phyloP scores from a whole-genome alignment of 495 filamentous ascomycete genomes.

The Neurospora hispaniola region DNA sequence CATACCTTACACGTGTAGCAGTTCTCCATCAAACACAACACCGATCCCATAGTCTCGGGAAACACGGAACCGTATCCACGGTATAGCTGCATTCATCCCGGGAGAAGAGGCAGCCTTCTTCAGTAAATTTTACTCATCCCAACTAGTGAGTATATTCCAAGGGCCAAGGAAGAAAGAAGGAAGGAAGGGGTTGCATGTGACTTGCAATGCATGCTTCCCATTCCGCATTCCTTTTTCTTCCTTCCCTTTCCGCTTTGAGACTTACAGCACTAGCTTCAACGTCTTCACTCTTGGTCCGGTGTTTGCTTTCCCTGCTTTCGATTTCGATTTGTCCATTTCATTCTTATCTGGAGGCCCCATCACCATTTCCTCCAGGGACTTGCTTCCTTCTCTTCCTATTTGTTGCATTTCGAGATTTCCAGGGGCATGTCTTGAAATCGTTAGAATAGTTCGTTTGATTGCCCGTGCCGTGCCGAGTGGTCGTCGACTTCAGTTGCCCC shows the following conservation, averaged over 20 bases:
- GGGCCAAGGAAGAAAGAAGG: too few species aligned
- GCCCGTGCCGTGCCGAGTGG: background rate
- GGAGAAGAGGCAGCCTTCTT: background rate
- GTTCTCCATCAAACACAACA: background rate
- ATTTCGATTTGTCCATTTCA: background rate
- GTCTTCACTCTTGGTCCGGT: background rate
- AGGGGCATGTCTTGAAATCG: background rate
- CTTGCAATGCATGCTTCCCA: background rate
- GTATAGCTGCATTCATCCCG: background rate
- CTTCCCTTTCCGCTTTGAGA: constrained; percentile 1
- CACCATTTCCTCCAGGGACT: background rate
- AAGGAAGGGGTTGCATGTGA: background rate
- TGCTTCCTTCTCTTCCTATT: background rate
- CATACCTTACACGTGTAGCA: background rate
- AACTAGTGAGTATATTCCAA: too few species aligned
- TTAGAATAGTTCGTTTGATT: background rate
- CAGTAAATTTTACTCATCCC: too few species aligned
- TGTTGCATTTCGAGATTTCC: background rate
- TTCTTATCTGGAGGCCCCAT: background rate
- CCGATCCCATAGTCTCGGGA: constrained; percentile 14
- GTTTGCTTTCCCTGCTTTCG: background rate
- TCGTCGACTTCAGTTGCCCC: background rate
- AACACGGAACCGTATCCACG: background rate
- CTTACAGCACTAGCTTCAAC: constrained; percentile 2
- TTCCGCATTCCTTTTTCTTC: background rate